These are phyloP conservation scores for Macrolepiota dolichaula DNA, from an alignment of 768 basidiomycete species.

Conservation along the genomic window DNA sequence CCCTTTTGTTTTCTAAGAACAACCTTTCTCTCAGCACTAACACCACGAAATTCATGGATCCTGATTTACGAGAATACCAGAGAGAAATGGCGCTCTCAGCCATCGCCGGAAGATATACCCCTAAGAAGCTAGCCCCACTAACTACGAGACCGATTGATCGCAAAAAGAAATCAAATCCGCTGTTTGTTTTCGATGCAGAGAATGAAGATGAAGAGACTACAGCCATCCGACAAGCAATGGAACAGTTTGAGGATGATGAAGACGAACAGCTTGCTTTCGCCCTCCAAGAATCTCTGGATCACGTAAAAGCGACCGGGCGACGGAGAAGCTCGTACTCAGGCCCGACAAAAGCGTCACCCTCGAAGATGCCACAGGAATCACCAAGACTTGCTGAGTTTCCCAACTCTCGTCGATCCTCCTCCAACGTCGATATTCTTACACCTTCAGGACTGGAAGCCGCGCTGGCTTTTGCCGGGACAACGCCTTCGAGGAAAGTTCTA, in stretches of 20 bases:
- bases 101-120: conserved; percentile 46
- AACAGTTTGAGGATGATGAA: conserved; percentile 40
- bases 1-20: neutral
- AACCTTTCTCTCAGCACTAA: neutral
- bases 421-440: conserved; percentile 26
- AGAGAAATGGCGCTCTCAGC: conserved; percentile 59
- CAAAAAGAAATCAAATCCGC: conserved; percentile 31
- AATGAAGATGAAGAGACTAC: conserved; percentile 39
- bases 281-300: conserved; percentile 58
- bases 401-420: neutral
- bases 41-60: conserved; percentile 36
- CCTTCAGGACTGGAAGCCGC: conserved; percentile 64
- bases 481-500: conserved; percentile 24
- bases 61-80: conserved; percentile 62
- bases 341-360: neutral
- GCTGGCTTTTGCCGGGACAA: conserved; percentile 62
- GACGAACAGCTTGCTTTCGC: conserved; percentile 60
- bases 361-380: conserved; percentile 3
- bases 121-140: conserved; percentile 30
- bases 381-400: conserved; percentile 8
- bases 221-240: conserved; percentile 11
- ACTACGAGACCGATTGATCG: conserved; percentile 25
- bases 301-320: conserved; percentile 12
- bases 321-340: neutral
- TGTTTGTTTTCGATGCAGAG: conserved; percentile 52